Evolutionary conservation across 306 rosid genomes (phyloP), one percentile per base, ranked within the genome.

Genomic region (Neltuma alba): DNA sequence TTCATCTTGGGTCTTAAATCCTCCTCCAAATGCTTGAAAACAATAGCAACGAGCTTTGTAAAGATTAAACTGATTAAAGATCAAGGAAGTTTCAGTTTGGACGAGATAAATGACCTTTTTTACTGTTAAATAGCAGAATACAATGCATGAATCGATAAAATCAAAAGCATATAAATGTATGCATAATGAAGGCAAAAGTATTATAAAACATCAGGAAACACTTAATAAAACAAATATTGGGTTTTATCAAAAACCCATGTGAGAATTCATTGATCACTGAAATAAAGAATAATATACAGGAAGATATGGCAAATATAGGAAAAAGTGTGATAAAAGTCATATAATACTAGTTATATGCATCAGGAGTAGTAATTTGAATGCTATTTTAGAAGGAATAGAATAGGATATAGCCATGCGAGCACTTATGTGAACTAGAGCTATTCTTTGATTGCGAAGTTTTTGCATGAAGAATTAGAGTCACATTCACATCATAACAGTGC

Each of bases 161-260:
- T n/a, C n/a, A n/a, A n/a, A n/a, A n/a, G n/a, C n/a, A n/a, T n/a
- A n/a, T n/a, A n/a, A n/a, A n/a, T n/a, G n/a, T n/a, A n/a, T n/a
- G n/a, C n/a, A n/a, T n/a, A n/a, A n/a, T n/a, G n/a, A n/a, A n/a
- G n/a, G n/a, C n/a, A n/a, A n/a, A n/a, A n/a, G n/a, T n/a, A n/a
- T n/a, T n/a, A n/a, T n/a, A n/a, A n/a, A n/a, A n/a, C n/a, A n/a
- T n/a, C n/a, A n/a, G n/a, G n/a, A n/a, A n/a, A n/a, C n/a, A n/a
- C n/a, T n/a, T n/a, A n/a, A n/a, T n/a, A n/a, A n/a, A n/a, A n/a
- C n/a, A n/a, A n/a, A n/a, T n/a, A n/a, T n/a, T n/a, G n/a, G n/a
- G n/a, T n/a, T n/a, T n/a, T n/a, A n/a, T n/a, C n/a, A n/a, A 81
- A 82, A 65, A 79, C 28, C 91, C 97, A 90, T 89, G 94, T 92